Evolutionary conservation across 441 rosid genomes (phyloP).

Genomic region (Adansonia gregorii): DNA sequence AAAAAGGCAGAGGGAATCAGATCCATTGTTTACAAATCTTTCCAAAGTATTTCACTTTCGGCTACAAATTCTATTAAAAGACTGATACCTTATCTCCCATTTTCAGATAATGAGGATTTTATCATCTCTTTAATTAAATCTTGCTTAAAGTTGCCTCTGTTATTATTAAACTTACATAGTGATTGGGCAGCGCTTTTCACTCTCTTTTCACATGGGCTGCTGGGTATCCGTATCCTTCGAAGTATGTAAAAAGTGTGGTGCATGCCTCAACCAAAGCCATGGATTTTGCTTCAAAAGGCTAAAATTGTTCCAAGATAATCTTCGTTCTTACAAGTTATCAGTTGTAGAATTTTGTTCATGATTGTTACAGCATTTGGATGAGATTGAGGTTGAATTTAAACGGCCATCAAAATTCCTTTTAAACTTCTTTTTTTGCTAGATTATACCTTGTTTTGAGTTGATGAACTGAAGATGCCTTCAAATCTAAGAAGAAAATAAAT

Average conservation of each 20-base stretch:
- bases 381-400: not conserved
- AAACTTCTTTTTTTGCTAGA: not conserved
- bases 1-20: slow-evolving; percentile 32
- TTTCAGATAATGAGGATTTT: slow-evolving; percentile 6
- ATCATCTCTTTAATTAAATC: not conserved
- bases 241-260: not conserved
- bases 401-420: not conserved
- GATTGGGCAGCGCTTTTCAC: slow-evolving; percentile 1
- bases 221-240: not conserved
- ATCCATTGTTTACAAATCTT: slow-evolving; percentile 34
- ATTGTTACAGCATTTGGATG: not conserved
- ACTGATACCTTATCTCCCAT: slow-evolving; percentile 33
- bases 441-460: not conserved
- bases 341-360: not conserved
- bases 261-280: slow-evolving; percentile 10
- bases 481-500: not conserved
- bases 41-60: slow-evolving; percentile 30
- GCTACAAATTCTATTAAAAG: slow-evolving; percentile 31
- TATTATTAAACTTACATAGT: not conserved
- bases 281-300: not conserved
- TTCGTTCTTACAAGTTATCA: not conserved
- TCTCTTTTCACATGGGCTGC: slow-evolving; percentile 16
- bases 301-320: not conserved
- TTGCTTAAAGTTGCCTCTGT: not conserved
- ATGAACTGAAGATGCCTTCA: not conserved